Base-by-base conservation (phyloP, 139 green algal species). In the Eudorina sp. region DNA sequence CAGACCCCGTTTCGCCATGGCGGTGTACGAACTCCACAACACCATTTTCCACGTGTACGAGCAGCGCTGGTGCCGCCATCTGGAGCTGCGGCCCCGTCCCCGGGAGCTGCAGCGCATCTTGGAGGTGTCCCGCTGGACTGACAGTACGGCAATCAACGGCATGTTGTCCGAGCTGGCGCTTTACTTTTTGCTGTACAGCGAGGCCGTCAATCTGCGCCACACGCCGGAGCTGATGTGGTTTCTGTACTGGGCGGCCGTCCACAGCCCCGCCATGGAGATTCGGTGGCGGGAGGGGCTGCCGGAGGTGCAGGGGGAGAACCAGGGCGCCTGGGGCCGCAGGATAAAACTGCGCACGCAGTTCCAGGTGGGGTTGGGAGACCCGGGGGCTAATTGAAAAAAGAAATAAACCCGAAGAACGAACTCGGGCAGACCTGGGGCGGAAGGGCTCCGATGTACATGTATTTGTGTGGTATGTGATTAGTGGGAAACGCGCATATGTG, bases 141-240 rank as follows among this genome's bases (percentile, higher is more conserved):
- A 70, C 34, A 70, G 18, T 18, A 34, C 51, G 3, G 41, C 53
- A 31, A 21, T 72, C 60, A 21, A 72, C 45, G 51, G 36, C 16
- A 27, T 83, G 60, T 40, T 89, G 29, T 60, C 29, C 4, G 92
- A 96, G 88, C 88, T 96, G 82, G 78, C 85, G 21, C 86, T 97
- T 40, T 97, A 94, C 88, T 96, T 97, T 76, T 87, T 97, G 86
- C 88, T 97, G 34, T 97, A 88, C 68, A 88, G 66, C 34, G 82
- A 88, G 82, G 82, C 64, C 18, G 82, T 66, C 64, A 88, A 88
- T 66, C 66, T 88, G 82, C 64, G 3, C 70, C 70, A 79, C 96
- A 97, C 85, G 86, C 93, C 95, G 9, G 95, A 97, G 90, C 80
- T 90, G 66, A 60, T 97, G 46, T 96, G 91, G 90, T 97, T 97